These are phyloP conservation scores for Alternaria arbusti DNA, from an alignment of 2,329 filamentous ascomycete genomes.

Conservation along the genomic window DNA sequence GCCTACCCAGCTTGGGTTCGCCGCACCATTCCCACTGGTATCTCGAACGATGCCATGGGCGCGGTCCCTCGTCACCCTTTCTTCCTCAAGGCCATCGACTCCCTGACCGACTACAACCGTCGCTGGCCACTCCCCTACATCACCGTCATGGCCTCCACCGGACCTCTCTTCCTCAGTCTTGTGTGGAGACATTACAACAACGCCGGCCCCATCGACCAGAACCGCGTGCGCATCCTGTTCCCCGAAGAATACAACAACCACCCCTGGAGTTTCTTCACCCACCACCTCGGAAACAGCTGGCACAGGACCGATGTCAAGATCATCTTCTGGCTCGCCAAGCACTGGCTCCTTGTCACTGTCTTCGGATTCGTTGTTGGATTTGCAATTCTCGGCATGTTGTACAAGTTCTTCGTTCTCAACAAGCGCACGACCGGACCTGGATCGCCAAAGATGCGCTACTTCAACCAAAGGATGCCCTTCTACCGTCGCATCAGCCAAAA, in stretches of 20 bases:
- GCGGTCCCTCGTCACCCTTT: constrained; percentile 75
- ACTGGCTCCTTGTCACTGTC: constrained; percentile 64
- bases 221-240: constrained; percentile 72
- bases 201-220: constrained; percentile 54
- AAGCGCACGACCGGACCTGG: constrained; percentile 26
- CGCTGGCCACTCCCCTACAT: constrained; percentile 75
- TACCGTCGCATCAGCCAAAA: constrained; percentile 48
- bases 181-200: constrained; percentile 77
- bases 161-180: constrained; percentile 76
- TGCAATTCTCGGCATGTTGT: constrained; percentile 58
- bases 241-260: constrained; percentile 72
- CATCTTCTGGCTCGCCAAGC: constrained; percentile 67
- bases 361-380: constrained; percentile 61
- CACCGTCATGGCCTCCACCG: constrained; percentile 80
- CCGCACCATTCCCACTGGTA: constrained; percentile 75
- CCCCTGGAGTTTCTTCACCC: constrained; percentile 75
- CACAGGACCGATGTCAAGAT: constrained; percentile 68
- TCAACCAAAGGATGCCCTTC: constrained; percentile 38
- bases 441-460: constrained; percentile 20
- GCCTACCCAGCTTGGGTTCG: constrained; percentile 74
- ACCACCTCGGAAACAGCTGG: constrained; percentile 70
- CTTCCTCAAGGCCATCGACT: constrained; percentile 72
- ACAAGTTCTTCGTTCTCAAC: constrained; percentile 57
- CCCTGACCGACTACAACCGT: constrained; percentile 70
- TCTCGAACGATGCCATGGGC: constrained; percentile 83